phyloP scores from a whole-genome alignment of 1,139 yeast species.

The Candida pseudoviswanathii region DNA sequence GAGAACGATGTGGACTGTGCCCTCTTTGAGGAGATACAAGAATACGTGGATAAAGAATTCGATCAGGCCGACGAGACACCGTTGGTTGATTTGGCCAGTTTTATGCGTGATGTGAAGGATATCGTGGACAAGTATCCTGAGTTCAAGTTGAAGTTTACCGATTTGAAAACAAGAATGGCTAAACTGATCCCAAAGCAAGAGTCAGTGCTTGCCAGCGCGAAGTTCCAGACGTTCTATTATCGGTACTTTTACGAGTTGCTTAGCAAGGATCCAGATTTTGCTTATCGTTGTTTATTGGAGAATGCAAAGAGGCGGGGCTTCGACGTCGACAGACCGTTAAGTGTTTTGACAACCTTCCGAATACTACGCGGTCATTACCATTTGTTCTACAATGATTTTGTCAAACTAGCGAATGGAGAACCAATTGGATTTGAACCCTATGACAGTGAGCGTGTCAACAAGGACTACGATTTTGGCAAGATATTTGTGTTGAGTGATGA shows the following conservation, averaged over 20 bases:
- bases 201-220: slow-evolving; percentile 51
- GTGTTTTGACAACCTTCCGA: slow-evolving; percentile 35
- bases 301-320: slow-evolving; percentile 49
- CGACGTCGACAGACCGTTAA: slow-evolving; percentile 52
- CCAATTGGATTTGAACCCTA: slow-evolving; percentile 42
- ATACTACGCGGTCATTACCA: slow-evolving; percentile 37
- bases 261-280: slow-evolving; percentile 23
- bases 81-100: slow-evolving; percentile 24
- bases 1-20: slow-evolving; percentile 20
- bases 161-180: slow-evolving; percentile 58
- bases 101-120: slow-evolving; percentile 17
- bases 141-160: slow-evolving; percentile 41
- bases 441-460: slow-evolving; percentile 26
- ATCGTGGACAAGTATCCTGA: slow-evolving; percentile 20
- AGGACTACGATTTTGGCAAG: slow-evolving; percentile 9
- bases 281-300: slow-evolving; percentile 38
- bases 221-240: slow-evolving; percentile 61
- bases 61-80: slow-evolving; percentile 12
- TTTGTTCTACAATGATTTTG: slow-evolving; percentile 45
- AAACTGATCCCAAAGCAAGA: slow-evolving; percentile 46
- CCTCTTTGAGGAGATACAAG: slow-evolving; percentile 28
- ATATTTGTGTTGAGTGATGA: slow-evolving; percentile 12
- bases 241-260: slow-evolving; percentile 42
- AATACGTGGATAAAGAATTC: slow-evolving; percentile 13
- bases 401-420: slow-evolving; percentile 47